Evolutionary conservation across 169 alveolate species (phyloP).

Genomic region (Pseudocohnilembus persalinus): DNA sequence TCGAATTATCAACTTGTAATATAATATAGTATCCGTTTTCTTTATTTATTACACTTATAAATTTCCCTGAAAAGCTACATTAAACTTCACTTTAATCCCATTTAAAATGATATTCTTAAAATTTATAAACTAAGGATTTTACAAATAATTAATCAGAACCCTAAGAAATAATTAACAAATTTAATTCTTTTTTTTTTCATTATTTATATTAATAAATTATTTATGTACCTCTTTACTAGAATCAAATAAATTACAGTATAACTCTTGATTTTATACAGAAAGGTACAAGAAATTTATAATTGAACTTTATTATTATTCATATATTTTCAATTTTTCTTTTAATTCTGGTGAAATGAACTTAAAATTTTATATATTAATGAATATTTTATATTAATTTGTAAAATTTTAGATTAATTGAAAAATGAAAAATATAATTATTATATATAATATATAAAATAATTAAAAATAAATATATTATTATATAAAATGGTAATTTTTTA

Average conservation of each 20-base stretch:
- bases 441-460: too few species aligned
- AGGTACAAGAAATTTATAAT: not conserved
- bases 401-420: too few species aligned
- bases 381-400: too few species aligned
- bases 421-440: too few species aligned
- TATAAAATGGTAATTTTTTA: too few species aligned
- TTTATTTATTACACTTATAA: not conserved
- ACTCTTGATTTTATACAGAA: not conserved
- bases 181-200: too few species aligned
- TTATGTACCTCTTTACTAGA: not conserved
- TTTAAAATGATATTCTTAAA: not conserved
- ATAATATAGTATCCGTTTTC: slow-evolving; percentile 17
- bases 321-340: too few species aligned
- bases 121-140: not conserved
- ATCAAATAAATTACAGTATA: not conserved
- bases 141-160: not conserved
- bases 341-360: not conserved
- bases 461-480: too few species aligned
- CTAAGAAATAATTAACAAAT: not conserved
- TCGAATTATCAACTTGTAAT: slow-evolving; percentile 14
- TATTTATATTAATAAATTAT: too few species aligned
- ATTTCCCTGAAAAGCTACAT: slow-evolving; percentile 8
- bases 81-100: slow-evolving; percentile 6
- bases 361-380: too few species aligned
- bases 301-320: not conserved